Base-by-base conservation (phyloP, 2,329 filamentous ascomycete genomes). In the Pseudonectria foliicola region DNA sequence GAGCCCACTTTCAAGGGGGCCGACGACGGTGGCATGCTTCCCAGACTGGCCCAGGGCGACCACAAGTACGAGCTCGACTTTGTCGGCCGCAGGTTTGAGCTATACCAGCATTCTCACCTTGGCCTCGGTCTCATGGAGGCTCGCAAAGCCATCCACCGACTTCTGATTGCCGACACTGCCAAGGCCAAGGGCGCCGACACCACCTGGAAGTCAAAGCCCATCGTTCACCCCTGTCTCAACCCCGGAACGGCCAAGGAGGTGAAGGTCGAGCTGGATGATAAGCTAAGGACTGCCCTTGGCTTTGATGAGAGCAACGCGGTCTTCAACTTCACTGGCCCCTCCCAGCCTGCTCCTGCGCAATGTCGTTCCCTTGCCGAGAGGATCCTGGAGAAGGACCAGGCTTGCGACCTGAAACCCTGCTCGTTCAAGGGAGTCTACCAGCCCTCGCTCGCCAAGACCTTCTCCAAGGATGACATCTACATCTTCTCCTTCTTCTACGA, bases 401-500 rank as follows among this genome's bases (percentile, higher is more conserved):
- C 79, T 23, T 98, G 92, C 68, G 71, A 73, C 43, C 67, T 96
- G 31, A 75, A 85, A 0, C 92, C 92, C n/a, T 98, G 92, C 70
- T 95, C 92, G 2, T 98, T 98, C 78, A 94, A 95, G 60, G 92
- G 92, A 45, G 80, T 98, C 21, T 86, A 98, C 66, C 92, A 98
- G 63, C 92, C 92, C 8, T 82, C 84, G 14, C 73, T 98, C 31
- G 80, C 79, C 49, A 94, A 95, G 72, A 98, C 92, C 0, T 98
- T 98, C 54, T 70, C 85, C 16, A 75, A 74, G 44, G 90, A 96
- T 63, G 89, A 95, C 53, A 78, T 96, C 26, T 98, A 90, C 66
- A 87, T 96, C 50, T 90, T 98, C 65, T 94, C 86, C 21, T 98
- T 94, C 74, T 98, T 98, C 67, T 95, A 84, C 66, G 92, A 98